These are phyloP conservation scores for Cyathus striatus DNA, from an alignment of 768 basidiomycete genomes.

Conservation along the genomic window DNA sequence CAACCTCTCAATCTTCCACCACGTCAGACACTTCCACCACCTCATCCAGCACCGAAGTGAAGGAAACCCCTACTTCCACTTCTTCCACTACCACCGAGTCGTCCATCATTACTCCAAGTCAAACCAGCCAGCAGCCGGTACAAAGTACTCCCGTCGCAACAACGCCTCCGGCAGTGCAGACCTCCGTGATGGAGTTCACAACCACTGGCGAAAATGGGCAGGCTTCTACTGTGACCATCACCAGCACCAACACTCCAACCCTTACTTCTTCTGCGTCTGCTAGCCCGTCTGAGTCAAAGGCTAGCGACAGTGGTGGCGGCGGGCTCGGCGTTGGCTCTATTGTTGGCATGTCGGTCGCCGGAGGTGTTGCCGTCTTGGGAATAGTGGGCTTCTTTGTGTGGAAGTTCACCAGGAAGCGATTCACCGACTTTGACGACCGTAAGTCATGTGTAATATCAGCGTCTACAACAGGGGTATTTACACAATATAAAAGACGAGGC, in stretches of 20 bases:
- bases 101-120: conserved; percentile 7
- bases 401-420: conserved; percentile 83
- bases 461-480: not conserved
- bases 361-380: conserved; percentile 69
- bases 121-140: no score
- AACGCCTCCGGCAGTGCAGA: conserved; percentile 4
- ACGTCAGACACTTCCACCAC: conserved; percentile 10
- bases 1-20: conserved; percentile 9
- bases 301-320: conserved; percentile 12
- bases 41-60: conserved; percentile 5
- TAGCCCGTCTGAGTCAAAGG: conserved; percentile 10
- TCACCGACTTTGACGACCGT: conserved; percentile 76
- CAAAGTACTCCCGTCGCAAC: conserved; percentile 6
- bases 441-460: conserved; percentile 28
- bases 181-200: conserved; percentile 6
- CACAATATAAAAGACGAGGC: conserved; percentile 52
- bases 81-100: conserved; percentile 9
- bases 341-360: conserved; percentile 76
- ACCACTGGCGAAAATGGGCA: conserved; percentile 13
- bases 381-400: conserved; percentile 75
- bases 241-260: conserved; percentile 9
- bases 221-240: conserved; percentile 18
- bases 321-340: conserved; percentile 70
- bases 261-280: conserved; percentile 15
- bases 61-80: conserved; percentile 7